Base-by-base conservation (phyloP, 176 grass and related monocot species). In the Pharus latifolius region DNA sequence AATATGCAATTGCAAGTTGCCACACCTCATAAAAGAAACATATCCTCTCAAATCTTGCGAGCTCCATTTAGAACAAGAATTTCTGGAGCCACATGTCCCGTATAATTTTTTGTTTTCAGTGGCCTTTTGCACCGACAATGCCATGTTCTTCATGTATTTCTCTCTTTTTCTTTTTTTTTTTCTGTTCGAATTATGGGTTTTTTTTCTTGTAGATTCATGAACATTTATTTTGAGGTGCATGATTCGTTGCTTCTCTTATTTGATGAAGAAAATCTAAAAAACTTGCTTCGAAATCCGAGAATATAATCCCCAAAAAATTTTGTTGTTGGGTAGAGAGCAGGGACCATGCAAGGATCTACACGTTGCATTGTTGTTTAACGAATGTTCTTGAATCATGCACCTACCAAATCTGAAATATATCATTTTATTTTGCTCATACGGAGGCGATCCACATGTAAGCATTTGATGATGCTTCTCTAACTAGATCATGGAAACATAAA, bases 391-490 rank as follows among this genome's bases (percentile, higher is more conserved):
- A 35, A 48, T 11, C 47, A 53, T 15, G 6, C 27, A 34, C 70
- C 41, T 31, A 18, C 52, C 54, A 27, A 13, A 74, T 47, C 70
- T 16, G 12, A 2, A 13, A 31, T 14, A 48, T 16, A 4, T 38
- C 20, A 45, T 65, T 73, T 73, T n/a, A 15, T 37, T 64, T 69
- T 32, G 45, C 56, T 51, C 26, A 23, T 70, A 45, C 19, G 26
- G 14, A 64, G 58, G 34, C 60, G 4, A 24, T 60, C 46, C 68
- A 38, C 78, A 37, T 47, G 64, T 1, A n/a, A n/a, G n/a, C n/a
- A n/a, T n/a, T n/a, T 49, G 11, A 79, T 69, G 55, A 75, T 75
- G 25, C 63, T 44, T 10, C 72, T 69, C 40, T 24, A 73, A 64
- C 18, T 57, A 72, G 66, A 78, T 84, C 41, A 42, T 24, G n/a